Evolutionary conservation across 2,329 filamentous ascomycete genomes (phyloP), one percentile per base, ranked within the genome.

Genomic region (Fusarium sp.): DNA sequence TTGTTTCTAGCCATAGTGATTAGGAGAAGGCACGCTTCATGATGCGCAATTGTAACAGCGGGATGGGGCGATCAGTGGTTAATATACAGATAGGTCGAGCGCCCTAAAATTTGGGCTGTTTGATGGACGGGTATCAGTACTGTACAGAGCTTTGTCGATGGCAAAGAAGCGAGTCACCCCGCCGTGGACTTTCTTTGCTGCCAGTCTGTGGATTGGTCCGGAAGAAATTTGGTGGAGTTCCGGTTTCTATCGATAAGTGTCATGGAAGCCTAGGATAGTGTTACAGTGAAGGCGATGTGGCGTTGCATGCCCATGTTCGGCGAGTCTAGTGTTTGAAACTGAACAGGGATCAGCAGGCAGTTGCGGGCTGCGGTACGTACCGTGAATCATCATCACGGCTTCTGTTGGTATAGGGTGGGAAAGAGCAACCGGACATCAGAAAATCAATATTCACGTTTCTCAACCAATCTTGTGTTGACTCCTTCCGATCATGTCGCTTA

Each of bases 1-100:
- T 75, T 77, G 29, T 73, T 76, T 57, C 64, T 74, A 11, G 66
- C 44, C 75, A 77, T 77, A 2, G 22, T 24, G 45, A 30, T 57
- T 63, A 51, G 12, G 27, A 45, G 7, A 20, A 22, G 11, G n/a
- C 32, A 40, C 29, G 16, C 53, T 51, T 66, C 73, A 75, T 75
- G 15, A 25, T 70, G 59, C 20, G 34, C 22, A 16, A 32, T 12
- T 29, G 18, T 52, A 12, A 18, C 14, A 12, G 8, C n/a, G n/a
- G 50, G 45, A 10, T 22, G 22, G 45, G 45, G 49, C 30, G 29
- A 22, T 44, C 30, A n/a, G 20, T 20, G 18, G 16, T 59, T 59
- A 20, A 47, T 57, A 49, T 45, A 43, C 5, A 40, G 27, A n/a
- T 18, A 38, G 27, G 46, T 47, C 25, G 44, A 29, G 29, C 22